A percentile compares a stretch with the other conserved stretches of the same genome.
These are phyloP conservation scores for Ceratopteris richardii DNA, from an alignment of 75 land plant species.

Conservation along the genomic window DNA sequence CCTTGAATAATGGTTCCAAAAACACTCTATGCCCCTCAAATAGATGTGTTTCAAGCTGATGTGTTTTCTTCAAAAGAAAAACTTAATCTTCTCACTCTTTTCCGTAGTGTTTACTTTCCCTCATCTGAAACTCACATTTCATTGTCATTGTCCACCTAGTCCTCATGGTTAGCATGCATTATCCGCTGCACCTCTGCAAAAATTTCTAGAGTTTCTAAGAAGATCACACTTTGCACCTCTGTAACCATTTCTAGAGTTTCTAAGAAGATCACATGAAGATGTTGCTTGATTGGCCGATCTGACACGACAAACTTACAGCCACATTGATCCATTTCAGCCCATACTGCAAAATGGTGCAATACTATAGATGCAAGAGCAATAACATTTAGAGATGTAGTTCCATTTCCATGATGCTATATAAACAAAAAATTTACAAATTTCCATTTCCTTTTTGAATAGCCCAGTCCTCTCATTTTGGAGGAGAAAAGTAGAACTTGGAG, in stretches of 20 bases:
- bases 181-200: conserved; percentile 28
- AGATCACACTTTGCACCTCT: no score
- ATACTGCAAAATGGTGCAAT: conserved; percentile 86
- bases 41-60: no score
- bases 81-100: no score
- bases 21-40: no score
- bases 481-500: conserved; percentile 76
- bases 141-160: conserved; percentile 4
- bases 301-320: conserved; percentile 80
- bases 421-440: conserved; percentile 86
- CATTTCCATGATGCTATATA: conserved; percentile 90
- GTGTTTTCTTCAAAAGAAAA: no score
- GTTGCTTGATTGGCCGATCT: conserved; percentile 59
- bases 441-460: conserved; percentile 76
- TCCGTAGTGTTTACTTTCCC: no score
- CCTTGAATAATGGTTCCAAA: no score
- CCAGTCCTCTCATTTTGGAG: conserved; percentile 98
- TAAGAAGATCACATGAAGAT: no score
- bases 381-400: conserved; percentile 93
- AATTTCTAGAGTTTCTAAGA: conserved; percentile 43
- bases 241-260: no score
- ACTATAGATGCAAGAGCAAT: conserved; percentile 97
- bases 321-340: conserved; percentile 52
- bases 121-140: not conserved
- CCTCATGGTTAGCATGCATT: conserved; percentile 16